Evolutionary conservation across 148 eudicot species (phyloP), one percentile per base, ranked within the genome.

Genomic region (Heliamphora exappendiculata): DNA sequence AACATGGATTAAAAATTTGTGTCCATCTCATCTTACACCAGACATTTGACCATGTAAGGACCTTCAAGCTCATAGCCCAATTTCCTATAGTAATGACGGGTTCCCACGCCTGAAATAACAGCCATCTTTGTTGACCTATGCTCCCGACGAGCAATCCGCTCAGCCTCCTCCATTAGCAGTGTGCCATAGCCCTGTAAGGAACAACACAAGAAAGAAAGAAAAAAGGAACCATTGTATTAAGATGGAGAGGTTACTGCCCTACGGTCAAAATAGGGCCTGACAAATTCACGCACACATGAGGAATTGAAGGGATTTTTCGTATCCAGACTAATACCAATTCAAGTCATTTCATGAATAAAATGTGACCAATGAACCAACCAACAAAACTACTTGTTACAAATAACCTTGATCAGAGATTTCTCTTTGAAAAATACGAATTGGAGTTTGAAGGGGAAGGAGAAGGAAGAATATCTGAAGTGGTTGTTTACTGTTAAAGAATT

Each of bases 21-120:
- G 36, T 41, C 33, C 49, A 59, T 60, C 49, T 36, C 51, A 24
- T 50, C 47, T 79, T 81, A 84, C 31, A 39, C 84, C 6, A 95
- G 94, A 79, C 76, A 72, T 82, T 92, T 95, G 24, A 92, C 96
- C 99, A 95, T 95, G 75, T 95, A 95, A 65, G 99, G 99, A 68
- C 97, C 99, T 83, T 92, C 99, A 10, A 95, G 97, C 78, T 92
- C 97, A 72, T 95, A 95, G 6, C 99, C 99, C 83, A 95, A 81
- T 75, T 95, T 95, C 79, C 99, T 84, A 41, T 95, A 95, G 85
- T 95, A 95, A 82, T 91, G 99, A 17, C 99, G 91, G 34, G 99
- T 95, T 62, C 99, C 99, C 24, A 95, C 97, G 0, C 99, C 99
- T 29, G 99, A 95, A 55, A 95, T 95, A 8, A 95, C 94, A 42